Percentiles rank a stretch among this genome's conserved stretches.
Evolutionary conservation across 805 yeast genomes (phyloP).

Genomic region (Pichia eremophila): DNA sequence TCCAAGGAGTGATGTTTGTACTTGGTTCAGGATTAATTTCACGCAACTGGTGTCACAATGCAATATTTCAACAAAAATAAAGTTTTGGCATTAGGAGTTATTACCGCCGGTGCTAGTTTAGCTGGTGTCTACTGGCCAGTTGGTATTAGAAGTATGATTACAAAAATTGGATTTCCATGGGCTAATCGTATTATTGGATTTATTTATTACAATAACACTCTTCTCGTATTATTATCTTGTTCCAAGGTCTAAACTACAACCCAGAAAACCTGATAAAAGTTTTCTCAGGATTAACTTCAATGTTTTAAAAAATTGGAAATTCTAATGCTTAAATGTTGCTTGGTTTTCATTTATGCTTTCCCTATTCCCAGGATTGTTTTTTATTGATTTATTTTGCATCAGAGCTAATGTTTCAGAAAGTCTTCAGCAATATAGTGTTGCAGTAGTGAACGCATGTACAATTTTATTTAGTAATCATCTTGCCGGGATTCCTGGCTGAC

Average conservation of each 20-base stretch:
- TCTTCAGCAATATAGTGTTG: constrained; percentile 42
- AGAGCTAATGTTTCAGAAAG: constrained; percentile 41
- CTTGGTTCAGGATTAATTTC: constrained; percentile 49
- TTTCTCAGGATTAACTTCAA: constrained; percentile 26
- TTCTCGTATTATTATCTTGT: constrained; percentile 19
- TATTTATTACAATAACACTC: constrained; percentile 23
- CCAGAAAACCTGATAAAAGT: constrained; percentile 28
- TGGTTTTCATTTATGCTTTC: constrained; percentile 27
- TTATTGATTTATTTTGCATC: constrained; percentile 43
- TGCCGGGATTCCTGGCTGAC: constrained; percentile 42
- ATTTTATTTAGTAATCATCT: constrained; percentile 42
- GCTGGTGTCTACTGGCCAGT: constrained; percentile 44
- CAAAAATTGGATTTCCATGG: constrained; percentile 35
- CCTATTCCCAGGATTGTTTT: constrained; percentile 43
- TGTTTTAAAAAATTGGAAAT: constrained; percentile 30
- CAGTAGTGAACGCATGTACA: constrained; percentile 32
- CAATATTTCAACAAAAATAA: constrained; percentile 59
- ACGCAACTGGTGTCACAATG: constrained; percentile 50
- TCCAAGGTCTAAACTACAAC: constrained; percentile 23
- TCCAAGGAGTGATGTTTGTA: constrained; percentile 62
- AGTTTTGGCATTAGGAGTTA: constrained; percentile 39
- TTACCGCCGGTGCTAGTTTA: constrained; percentile 39
- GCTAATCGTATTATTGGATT: constrained; percentile 40
- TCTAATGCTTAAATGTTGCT: constrained; percentile 30
- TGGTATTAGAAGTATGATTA: constrained; percentile 35